Evolutionary conservation across 2,329 filamentous ascomycete species (phyloP), one percentile per base, ranked within the genome.

Genomic region (Celoporthe dispersa): DNA sequence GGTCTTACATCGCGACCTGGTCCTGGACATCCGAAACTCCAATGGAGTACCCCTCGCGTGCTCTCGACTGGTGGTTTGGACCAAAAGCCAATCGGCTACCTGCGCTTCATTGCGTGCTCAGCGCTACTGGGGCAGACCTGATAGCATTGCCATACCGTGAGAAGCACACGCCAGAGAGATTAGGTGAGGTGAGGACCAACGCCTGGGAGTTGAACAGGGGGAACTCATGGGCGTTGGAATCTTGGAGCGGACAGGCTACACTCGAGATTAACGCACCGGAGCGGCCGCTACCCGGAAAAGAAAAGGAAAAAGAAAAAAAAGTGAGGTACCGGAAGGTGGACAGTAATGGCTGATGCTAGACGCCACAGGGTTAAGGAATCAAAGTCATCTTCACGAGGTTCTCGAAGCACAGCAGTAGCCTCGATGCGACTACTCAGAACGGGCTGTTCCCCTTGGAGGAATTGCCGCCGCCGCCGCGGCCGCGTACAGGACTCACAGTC

Each of bases 381-480:
- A n/a, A 53, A 12, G n/a, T 4, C 11, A 53, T 28, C 48, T 28
- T 53, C 48, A 28, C 48, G 6, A 48, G 9, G 44, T n/a, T 48
- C 44, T 48, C 44, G 44, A 48, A 48, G 44, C 44, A 48, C 8
- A 48, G 44, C 11, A n/a, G 19, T 48, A 22, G 1, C 44, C 44
- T 48, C 44, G 51, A 28, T 28, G 51, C 12, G 9, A 28, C 25
- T 55, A 28, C n/a, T 28, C 25, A 12, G n/a, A 59, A 59, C 28
- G 55, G 11, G 55, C 8, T 59, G 31, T 33, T 22, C 4, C 1
- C 9, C 22, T 39, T 22, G 59, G 51, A 64, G 59, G 48, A 67
- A 39, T 33, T 67, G 51, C 64, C 64, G 59, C 68, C n/a, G n/a
- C n/a, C n/a, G n/a, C n/a, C n/a, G n/a, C n/a, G n/a, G 22, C 28